These are phyloP conservation scores for Podospora sp. DNA, from an alignment of 495 filamentous ascomycete genomes.

Conservation along the genomic window DNA sequence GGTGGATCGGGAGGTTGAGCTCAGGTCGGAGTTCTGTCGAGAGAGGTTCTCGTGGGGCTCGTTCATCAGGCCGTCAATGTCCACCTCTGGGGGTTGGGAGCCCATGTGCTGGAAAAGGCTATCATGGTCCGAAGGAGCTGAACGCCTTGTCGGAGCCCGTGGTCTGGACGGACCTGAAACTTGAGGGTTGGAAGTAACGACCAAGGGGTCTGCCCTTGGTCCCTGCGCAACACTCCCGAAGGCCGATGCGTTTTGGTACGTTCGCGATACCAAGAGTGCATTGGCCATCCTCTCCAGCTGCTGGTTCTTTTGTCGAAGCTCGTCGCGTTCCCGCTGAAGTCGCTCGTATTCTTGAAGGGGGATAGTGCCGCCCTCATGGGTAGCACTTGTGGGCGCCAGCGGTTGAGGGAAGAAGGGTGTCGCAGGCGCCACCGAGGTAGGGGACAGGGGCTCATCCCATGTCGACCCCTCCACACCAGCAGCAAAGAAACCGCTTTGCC, in stretches of 20 bases:
- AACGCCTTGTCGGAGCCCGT: neutral
- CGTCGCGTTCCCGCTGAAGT: constrained; percentile 28
- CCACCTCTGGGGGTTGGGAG: constrained; percentile 35
- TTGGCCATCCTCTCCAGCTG: constrained; percentile 28
- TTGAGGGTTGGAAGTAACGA: neutral
- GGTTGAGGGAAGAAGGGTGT: constrained; percentile 5
- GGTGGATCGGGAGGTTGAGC: constrained; percentile 28
- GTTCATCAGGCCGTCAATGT: constrained; percentile 34
- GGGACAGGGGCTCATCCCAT: constrained; percentile 6
- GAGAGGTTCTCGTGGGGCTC: constrained; percentile 32
- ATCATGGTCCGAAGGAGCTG: constrained; percentile 24
- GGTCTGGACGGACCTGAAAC: neutral
- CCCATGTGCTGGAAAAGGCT: constrained; percentile 36
- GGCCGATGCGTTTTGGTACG: constrained; percentile 8
- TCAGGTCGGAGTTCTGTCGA: constrained; percentile 32
- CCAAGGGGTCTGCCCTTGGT: neutral
- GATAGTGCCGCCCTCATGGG: constrained; percentile 9
- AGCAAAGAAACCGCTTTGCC: constrained; percentile 4
- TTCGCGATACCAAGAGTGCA: constrained; percentile 16
- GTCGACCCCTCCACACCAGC: neutral
- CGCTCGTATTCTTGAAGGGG: constrained; percentile 22
- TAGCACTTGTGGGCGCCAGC: neutral
- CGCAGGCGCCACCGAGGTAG: neutral
- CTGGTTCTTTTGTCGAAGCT: constrained; percentile 24
- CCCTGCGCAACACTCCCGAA: neutral